Percentiles rank a stretch among this genome's conserved stretches.
Evolutionary conservation across 352 stramenopile genomes (phyloP).

Genomic region (Lagenidium giganteum): DNA sequence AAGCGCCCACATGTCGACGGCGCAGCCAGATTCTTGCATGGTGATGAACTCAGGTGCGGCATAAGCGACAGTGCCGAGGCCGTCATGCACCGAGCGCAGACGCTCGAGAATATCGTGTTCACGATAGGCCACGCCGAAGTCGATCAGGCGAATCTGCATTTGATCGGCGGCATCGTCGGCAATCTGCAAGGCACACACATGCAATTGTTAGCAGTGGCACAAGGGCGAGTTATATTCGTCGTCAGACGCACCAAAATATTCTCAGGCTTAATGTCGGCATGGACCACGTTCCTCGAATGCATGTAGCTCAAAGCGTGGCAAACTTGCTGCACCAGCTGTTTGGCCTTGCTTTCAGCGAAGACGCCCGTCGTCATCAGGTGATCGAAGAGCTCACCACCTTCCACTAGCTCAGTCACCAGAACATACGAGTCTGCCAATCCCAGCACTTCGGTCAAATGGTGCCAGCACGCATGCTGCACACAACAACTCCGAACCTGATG

Average conservation of each 20-base stretch:
- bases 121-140: slow-evolving; percentile 75
- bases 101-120: slow-evolving; percentile 10
- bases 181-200: too few relatives aligned
- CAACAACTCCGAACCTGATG: slow-evolving; percentile 1
- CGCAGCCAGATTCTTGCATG: slow-evolving; percentile 18
- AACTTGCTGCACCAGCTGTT: slow-evolving; percentile 28
- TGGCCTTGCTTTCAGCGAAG: slow-evolving; percentile 29
- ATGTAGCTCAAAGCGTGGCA: slow-evolving; percentile 31
- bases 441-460: not conserved
- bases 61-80: slow-evolving; percentile 30
- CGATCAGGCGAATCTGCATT: slow-evolving; percentile 74
- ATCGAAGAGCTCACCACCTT: slow-evolving; percentile 48
- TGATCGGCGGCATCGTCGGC: too few relatives aligned
- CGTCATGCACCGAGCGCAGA: slow-evolving; percentile 4
- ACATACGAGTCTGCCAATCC: slow-evolving; percentile 36
- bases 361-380: slow-evolving; percentile 35
- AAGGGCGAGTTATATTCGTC: too few relatives aligned
- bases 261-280: slow-evolving; percentile 52
- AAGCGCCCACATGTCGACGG: slow-evolving; percentile 54
- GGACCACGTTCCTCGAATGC: slow-evolving; percentile 38
- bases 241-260: slow-evolving; percentile 40
- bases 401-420: slow-evolving; percentile 48
- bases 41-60: slow-evolving; percentile 35
- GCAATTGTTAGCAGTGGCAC: too few relatives aligned
- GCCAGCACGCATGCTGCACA: not conserved